A percentile compares a stretch with the other conserved stretches of the same genome.
Evolutionary conservation across 768 basidiomycete genomes (phyloP).

Genomic region (Termitomyces sp.): DNA sequence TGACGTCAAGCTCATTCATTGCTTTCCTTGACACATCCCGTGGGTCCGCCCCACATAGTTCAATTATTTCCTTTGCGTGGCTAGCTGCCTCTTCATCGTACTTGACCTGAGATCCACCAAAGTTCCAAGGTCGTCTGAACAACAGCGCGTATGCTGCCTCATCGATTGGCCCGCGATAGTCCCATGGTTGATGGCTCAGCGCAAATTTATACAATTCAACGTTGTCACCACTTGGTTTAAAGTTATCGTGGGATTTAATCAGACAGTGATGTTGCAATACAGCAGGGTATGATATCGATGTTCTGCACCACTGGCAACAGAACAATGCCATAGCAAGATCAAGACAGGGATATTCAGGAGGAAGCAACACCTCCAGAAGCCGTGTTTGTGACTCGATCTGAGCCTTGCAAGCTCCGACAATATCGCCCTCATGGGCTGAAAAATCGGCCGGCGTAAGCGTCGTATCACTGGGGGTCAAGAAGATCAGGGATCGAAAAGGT

Average conservation of each 20-base stretch:
- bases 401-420: slow-evolving; percentile 7
- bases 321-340: slow-evolving; percentile 30
- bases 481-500: slow-evolving; percentile 19
- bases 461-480: slow-evolving; percentile 9
- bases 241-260: background rate
- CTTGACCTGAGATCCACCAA: slow-evolving; percentile 16
- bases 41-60: slow-evolving; percentile 25
- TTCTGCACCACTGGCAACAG: slow-evolving; percentile 25
- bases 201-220: slow-evolving; percentile 8
- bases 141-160: background rate
- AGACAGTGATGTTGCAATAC: slow-evolving; percentile 26
- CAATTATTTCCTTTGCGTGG: slow-evolving; percentile 19
- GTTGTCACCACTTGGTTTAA: slow-evolving; percentile 2
- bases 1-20: slow-evolving; percentile 23
- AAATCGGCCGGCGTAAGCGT: slow-evolving; percentile 7
- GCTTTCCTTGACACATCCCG: slow-evolving; percentile 7
- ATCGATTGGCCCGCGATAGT: background rate
- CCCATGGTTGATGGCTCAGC: background rate
- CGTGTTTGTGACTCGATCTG: slow-evolving; percentile 19
- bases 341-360: slow-evolving; percentile 9
- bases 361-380: slow-evolving; percentile 9
- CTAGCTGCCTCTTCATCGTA: slow-evolving; percentile 25
- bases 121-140: slow-evolving; percentile 19
- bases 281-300: slow-evolving; percentile 27
- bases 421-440: background rate